Base-by-base conservation (phyloP, 2,329 filamentous ascomycete species). In the Nannizziopsis barbatae region DNA sequence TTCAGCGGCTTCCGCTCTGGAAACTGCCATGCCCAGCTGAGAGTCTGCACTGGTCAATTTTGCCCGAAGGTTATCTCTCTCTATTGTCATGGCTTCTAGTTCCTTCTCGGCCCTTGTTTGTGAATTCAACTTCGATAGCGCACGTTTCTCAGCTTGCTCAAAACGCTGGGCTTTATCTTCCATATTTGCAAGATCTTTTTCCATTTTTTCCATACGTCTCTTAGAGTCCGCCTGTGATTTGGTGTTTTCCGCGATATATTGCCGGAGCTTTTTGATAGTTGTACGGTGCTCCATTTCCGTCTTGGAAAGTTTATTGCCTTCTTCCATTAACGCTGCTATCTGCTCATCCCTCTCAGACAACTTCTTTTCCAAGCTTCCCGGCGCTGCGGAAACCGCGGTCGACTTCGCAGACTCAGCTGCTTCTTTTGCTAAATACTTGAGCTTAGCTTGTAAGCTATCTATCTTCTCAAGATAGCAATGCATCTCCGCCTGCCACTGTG, bases 331-430 rank as follows among this genome's bases (percentile, higher is more conserved):
- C 41, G 89, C 71, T 2, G 89, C 86, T 58, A 96, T 93, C 62
- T 86, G 86, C 57, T 90, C 82, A 58, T 96, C 89, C 61, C 88
- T 94, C 59, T 94, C 88, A 1, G 86, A 84, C 11, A 96, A 65
- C 60, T 85, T 88, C 63, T 83, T 86, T 55, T 94, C 85, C 1
- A 73, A 50, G 49, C 81, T 85, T 5, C 83, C 83, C 0, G 77
- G 62, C 1, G 76, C 70, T 0, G 83, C 79, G 18, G 74, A 70
- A n/a, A 75, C 69, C 2, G 79, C 80, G 5, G 80, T 75, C 55
- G 80, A 78, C 59, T 81, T 83, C 1, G 92, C 86, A 0, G 82
- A 74, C 30, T 89, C 83, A 0, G 84, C 79, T 10, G 85, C 82
- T 60, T 89, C 84, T 52, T 83, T 83, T 2, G 89, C 82, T 10